phyloP scores from a whole-genome alignment of 148 eudicot genomes.

The Fagopyrum homotropicum region DNA sequence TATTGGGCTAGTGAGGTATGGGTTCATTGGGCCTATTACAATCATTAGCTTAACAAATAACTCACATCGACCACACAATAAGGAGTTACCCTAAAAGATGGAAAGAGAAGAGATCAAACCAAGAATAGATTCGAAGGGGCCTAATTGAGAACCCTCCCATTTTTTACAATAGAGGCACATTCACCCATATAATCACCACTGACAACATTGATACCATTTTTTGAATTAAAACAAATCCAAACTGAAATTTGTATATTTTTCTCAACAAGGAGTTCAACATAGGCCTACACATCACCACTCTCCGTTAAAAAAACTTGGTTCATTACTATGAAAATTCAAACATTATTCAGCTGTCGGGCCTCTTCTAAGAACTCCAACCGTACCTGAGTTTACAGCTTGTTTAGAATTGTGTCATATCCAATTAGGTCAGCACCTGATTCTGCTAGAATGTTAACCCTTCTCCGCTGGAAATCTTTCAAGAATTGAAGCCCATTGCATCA shows the following conservation, averaged over 20 bases:
- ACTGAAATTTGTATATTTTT: conserved; percentile 66
- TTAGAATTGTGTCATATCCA: conserved; percentile 94
- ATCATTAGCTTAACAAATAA: too few relatives aligned
- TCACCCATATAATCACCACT: conserved; percentile 80
- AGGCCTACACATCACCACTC: conserved; percentile 47
- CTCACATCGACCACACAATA: too few relatives aligned
- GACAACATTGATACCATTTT: conserved; percentile 82
- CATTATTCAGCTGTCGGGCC: not conserved
- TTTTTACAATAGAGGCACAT: conserved; percentile 63
- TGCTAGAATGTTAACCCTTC: conserved; percentile 80
- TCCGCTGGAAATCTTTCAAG: conserved; percentile 81
- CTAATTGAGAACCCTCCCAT: too few relatives aligned
- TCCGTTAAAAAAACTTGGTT: not conserved
- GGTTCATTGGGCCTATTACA: too few relatives aligned
- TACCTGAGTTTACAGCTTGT: conserved; percentile 95
- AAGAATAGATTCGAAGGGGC: too few relatives aligned
- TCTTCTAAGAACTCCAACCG: conserved; percentile 3
- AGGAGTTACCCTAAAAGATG: too few relatives aligned
- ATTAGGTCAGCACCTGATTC: conserved; percentile 85
- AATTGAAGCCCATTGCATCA: conserved; percentile 53
- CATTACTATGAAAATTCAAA: not conserved
- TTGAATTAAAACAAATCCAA: conserved; percentile 87
- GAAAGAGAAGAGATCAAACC: too few relatives aligned
- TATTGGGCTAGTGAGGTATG: too few relatives aligned
- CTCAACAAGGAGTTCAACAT: conserved; percentile 71